phyloP scores from a whole-genome alignment of 176 grass and related monocot genomes.

The Musa troglodytarum region DNA sequence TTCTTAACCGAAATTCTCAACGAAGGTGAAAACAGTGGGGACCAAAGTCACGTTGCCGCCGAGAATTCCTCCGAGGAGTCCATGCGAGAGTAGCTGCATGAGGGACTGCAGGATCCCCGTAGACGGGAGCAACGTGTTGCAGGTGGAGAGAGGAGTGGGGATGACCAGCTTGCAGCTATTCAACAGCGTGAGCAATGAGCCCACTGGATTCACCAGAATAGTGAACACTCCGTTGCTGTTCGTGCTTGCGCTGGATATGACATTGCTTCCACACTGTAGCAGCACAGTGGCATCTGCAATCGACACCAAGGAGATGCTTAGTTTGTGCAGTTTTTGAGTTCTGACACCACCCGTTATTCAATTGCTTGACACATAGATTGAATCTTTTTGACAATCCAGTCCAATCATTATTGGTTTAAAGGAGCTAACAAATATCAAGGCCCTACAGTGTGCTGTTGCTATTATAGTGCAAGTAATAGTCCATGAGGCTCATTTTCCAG shows the following conservation, averaged over 20 bases:
- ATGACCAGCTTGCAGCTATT: background rate
- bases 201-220: background rate
- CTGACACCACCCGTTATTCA: background rate
- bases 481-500: background rate
- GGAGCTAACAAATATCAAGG: no score
- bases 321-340: background rate
- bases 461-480: background rate
- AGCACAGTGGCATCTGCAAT: background rate
- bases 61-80: background rate
- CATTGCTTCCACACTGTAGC: background rate
- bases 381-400: no score
- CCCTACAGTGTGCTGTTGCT: background rate
- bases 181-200: background rate
- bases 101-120: background rate
- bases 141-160: background rate
- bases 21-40: background rate
- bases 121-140: background rate
- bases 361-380: no score
- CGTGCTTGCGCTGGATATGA: background rate
- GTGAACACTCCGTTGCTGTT: constrained; percentile 4
- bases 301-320: background rate
- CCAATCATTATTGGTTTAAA: no score
- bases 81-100: background rate
- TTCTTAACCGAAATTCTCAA: background rate
- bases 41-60: background rate